phyloP scores from a whole-genome alignment of 495 filamentous ascomycete genomes.

The Immersiella caudata region DNA sequence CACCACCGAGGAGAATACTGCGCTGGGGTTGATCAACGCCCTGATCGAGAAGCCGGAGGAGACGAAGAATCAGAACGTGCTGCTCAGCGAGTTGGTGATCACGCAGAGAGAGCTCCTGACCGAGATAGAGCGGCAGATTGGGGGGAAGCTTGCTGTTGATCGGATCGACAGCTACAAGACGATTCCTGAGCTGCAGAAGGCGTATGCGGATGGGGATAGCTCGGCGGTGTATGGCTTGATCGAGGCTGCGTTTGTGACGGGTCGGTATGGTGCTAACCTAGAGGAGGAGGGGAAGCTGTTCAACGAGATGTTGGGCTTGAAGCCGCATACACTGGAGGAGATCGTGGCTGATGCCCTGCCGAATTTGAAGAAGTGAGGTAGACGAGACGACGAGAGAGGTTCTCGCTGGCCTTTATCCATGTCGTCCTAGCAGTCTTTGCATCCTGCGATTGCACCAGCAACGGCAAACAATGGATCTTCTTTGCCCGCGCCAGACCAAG shows the following conservation, averaged over 20 bases:
- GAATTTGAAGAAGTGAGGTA: background rate
- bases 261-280: constrained; percentile 31
- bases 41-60: constrained; percentile 39
- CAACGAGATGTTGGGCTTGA: constrained; percentile 31
- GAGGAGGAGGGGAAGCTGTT: constrained; percentile 35
- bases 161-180: constrained; percentile 27
- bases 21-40: constrained; percentile 37
- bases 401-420: no score
- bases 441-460: no score
- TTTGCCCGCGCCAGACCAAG: no score
- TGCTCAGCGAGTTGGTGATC: constrained; percentile 42
- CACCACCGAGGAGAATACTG: constrained; percentile 46
- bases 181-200: constrained; percentile 24
- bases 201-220: constrained; percentile 21
- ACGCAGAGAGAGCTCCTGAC: constrained; percentile 46
- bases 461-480: no score
- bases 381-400: background rate
- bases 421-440: no score
- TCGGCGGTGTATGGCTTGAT: constrained; percentile 29
- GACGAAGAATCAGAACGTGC: constrained; percentile 46
- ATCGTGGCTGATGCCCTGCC: background rate
- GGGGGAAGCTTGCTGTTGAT: constrained; percentile 35
- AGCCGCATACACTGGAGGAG: constrained; percentile 28
- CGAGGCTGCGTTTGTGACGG: constrained; percentile 33
- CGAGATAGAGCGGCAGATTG: constrained; percentile 38